phyloP scores from a whole-genome alignment of 148 eudicot genomes.

The Cornus florida region DNA sequence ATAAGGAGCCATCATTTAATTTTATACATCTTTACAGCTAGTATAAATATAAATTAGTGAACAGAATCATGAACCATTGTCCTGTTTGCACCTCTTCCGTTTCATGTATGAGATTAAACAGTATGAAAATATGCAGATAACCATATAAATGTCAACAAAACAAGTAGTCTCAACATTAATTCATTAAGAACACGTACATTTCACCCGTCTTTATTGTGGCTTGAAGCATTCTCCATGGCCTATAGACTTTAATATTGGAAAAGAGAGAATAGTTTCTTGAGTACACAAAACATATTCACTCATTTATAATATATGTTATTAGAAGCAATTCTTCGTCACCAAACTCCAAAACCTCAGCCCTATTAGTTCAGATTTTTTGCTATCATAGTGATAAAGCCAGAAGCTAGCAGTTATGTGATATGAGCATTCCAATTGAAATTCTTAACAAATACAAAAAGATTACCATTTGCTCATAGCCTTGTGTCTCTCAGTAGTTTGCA shows the following conservation, averaged over 20 bases:
- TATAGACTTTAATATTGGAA: no score
- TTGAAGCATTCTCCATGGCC: no score
- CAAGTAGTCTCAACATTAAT: background rate
- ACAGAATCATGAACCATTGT: background rate
- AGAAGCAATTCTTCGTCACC: background rate
- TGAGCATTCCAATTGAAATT: background rate
- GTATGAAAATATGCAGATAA: background rate
- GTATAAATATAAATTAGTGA: no score
- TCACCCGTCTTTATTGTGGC: no score
- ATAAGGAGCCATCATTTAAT: background rate
- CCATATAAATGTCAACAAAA: background rate
- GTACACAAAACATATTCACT: background rate
- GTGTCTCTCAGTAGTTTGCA: background rate
- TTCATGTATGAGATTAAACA: background rate
- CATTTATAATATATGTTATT: background rate
- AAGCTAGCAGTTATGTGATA: no score
- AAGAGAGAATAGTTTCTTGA: no score
- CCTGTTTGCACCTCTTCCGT: no score
- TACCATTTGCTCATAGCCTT: background rate
- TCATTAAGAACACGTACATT: background rate
- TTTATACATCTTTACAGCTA: background rate
- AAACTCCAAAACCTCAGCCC: background rate
- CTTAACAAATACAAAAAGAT: background rate
- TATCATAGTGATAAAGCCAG: background rate
- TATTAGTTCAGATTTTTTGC: background rate